Evolutionary conservation across 2,329 filamentous ascomycete genomes (phyloP).

Genomic region (Anthostomella pinea): DNA sequence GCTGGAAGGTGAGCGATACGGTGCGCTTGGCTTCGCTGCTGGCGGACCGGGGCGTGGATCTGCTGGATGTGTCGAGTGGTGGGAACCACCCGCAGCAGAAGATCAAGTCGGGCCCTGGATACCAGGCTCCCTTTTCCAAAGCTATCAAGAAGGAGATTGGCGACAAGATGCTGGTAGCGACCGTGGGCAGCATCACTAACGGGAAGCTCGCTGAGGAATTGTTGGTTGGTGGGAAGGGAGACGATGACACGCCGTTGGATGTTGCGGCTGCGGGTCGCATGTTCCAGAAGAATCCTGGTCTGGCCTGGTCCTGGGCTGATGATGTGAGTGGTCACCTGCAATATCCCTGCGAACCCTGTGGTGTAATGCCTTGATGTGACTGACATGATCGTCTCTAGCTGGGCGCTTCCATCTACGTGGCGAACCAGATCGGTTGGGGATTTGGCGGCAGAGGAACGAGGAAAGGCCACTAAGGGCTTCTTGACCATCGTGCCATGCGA

Average conservation of each 20-base stretch:
- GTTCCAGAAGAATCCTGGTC: slow-evolving; percentile 58
- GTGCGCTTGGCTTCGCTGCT: slow-evolving; percentile 57
- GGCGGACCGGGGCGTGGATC: slow-evolving; percentile 62
- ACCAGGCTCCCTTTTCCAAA: slow-evolving; percentile 65
- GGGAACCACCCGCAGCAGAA: slow-evolving; percentile 54
- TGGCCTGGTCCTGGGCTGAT: slow-evolving; percentile 55
- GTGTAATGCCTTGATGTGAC: slow-evolving; percentile 17
- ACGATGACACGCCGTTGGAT: no score
- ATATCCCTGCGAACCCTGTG: no score
- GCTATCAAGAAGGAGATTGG: slow-evolving; percentile 65
- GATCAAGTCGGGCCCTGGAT: slow-evolving; percentile 54
- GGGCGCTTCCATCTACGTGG: slow-evolving; percentile 19
- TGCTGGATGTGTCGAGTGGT: slow-evolving; percentile 66
- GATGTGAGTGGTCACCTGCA: slow-evolving; percentile 47
- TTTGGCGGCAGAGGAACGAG: slow-evolving; percentile 41
- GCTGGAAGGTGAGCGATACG: slow-evolving; percentile 62
- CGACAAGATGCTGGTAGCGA: slow-evolving; percentile 54
- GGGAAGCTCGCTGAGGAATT: slow-evolving; percentile 46
- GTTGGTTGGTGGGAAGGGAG: slow-evolving; percentile 37
- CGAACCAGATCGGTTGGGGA: slow-evolving; percentile 55
- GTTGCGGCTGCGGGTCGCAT: slow-evolving; percentile 47
- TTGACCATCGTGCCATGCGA: no score
- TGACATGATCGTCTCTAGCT: slow-evolving; percentile 5
- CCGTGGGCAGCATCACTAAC: slow-evolving; percentile 48
- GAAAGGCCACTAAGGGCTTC: no score